Evolutionary conservation across 2,329 filamentous ascomycete genomes (phyloP).

Genomic region (Pseudogymnoascus sp.): DNA sequence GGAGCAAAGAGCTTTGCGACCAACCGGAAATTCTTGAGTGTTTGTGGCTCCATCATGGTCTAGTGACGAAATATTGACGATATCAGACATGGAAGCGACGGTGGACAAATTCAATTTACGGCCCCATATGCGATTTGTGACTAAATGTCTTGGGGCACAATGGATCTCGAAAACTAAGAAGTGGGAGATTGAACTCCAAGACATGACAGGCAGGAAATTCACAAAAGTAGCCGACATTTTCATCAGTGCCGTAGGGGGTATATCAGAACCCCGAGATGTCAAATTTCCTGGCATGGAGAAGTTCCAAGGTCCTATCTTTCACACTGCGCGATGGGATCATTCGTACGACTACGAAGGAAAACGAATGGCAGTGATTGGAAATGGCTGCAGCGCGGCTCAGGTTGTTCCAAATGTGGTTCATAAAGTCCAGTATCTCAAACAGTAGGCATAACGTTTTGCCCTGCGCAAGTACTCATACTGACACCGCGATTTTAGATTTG

Average conservation of each 20-base stretch:
- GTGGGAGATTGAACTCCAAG: conserved; percentile 28
- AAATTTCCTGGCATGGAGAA: conserved; percentile 27
- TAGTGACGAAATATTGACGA: background rate
- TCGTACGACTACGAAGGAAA: conserved; percentile 25
- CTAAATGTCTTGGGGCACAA: conserved; percentile 23
- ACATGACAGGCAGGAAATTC: conserved; percentile 24
- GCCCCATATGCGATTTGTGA: conserved; percentile 23
- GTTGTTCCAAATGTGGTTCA: conserved; percentile 26
- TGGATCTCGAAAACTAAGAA: conserved; percentile 23
- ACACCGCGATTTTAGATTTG: background rate
- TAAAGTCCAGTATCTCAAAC: conserved; percentile 24
- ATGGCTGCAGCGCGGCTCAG: conserved; percentile 31
- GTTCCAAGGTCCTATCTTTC: conserved; percentile 28
- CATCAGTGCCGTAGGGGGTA: conserved; percentile 26
- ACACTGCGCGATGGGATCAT: conserved; percentile 29
- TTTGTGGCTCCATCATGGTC: background rate
- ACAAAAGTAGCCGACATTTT: conserved; percentile 24
- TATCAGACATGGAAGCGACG: conserved; percentile 27
- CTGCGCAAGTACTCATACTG: background rate
- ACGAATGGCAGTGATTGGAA: conserved; percentile 29
- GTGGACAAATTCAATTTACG: conserved; percentile 31
- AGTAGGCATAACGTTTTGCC: conserved; percentile 17
- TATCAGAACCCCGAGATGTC: conserved; percentile 26
- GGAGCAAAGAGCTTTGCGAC: conserved; percentile 31
- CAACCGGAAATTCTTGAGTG: conserved; percentile 11